Evolutionary conservation across 169 alveolate genomes (phyloP), one percentile per base, ranked within the genome.

Genomic region (Cryptosporidium ryanae): DNA sequence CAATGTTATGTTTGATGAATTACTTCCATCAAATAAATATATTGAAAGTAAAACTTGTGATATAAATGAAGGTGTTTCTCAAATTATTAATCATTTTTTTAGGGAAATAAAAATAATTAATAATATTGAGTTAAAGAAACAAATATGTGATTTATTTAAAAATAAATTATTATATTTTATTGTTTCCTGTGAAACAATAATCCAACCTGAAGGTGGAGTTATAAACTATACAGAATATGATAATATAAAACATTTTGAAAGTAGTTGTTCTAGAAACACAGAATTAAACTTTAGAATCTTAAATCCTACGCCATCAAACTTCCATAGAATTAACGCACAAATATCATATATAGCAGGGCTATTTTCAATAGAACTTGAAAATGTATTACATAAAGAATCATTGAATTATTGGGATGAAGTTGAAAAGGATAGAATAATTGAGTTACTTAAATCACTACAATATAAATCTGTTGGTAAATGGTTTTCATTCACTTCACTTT

Each of bases 151-250:
- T 17, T 34, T 59, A 38, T 76, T 76, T 34, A 55, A 23, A 61
- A 76, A 76, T 6, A 44, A 59, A 27, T 29, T 76, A 15, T 76
- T 76, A 29, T 61, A 50, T 61, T 76, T 76, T 43, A 76, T 76
- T 46, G 87, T 76, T 18, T 21, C 63, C 0, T 76, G 87, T 18
- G 87, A 61, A 34, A 76, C 87, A 5, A 31, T 76, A 17, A 44
- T 76, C n/a, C 87, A 76, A 61, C 70, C 87, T 0, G 87, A 76
- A 61, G 87, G 87, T 21, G 71, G 87, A 55, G 59, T 59, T 29
- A 76, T 76, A 23, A 6, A 3, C 21, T 59, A 38, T 21, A 32
- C 25, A 7, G 71, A 59, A 76, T 31, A 17, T 31, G 38, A 43
- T 31, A 44, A 29, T 50, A 32, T 31, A 32, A 29, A 43, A 43